phyloP scores from a whole-genome alignment of 2,329 filamentous ascomycete genomes.

The Tolypocladium amazonense region DNA sequence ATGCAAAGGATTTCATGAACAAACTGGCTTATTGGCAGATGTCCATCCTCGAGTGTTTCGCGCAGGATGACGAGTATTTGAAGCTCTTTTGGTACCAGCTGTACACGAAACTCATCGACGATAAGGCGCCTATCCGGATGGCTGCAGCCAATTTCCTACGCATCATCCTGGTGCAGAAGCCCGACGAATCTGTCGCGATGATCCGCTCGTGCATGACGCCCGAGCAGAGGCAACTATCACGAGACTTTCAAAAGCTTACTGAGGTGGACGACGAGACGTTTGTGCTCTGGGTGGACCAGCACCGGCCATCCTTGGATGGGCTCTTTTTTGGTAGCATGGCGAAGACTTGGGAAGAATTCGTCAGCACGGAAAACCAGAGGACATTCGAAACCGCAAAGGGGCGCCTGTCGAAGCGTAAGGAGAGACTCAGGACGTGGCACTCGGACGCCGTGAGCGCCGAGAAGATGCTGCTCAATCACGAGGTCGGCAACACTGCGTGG shows the following conservation, averaged over 20 bases:
- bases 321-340: conserved; percentile 77
- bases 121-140: conserved; percentile 54
- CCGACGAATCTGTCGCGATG: conserved; percentile 64
- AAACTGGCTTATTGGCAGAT: conserved; percentile 95
- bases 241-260: conserved; percentile 73
- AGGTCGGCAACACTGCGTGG: conserved; percentile 81
- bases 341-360: conserved; percentile 81
- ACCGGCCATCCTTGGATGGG: conserved; percentile 65
- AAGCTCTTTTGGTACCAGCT: conserved; percentile 86
- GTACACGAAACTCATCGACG: conserved; percentile 76
- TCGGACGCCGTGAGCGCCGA: conserved; percentile 57
- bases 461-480: conserved; percentile 68
- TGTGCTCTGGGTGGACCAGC: conserved; percentile 75
- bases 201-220: conserved; percentile 60
- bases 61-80: conserved; percentile 70
- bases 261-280: conserved; percentile 86
- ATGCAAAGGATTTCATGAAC: conserved; percentile 63
- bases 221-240: conserved; percentile 60
- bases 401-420: conserved; percentile 65
- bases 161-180: conserved; percentile 90
- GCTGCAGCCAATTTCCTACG: conserved; percentile 79
- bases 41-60: conserved; percentile 69
- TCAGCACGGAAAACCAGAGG: conserved; percentile 67
- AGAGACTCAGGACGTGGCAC: conserved; percentile 74
- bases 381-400: conserved; percentile 65